Conservation (phyloP, 139 green algal genomes). For the Nannochloris sp. region DNA sequence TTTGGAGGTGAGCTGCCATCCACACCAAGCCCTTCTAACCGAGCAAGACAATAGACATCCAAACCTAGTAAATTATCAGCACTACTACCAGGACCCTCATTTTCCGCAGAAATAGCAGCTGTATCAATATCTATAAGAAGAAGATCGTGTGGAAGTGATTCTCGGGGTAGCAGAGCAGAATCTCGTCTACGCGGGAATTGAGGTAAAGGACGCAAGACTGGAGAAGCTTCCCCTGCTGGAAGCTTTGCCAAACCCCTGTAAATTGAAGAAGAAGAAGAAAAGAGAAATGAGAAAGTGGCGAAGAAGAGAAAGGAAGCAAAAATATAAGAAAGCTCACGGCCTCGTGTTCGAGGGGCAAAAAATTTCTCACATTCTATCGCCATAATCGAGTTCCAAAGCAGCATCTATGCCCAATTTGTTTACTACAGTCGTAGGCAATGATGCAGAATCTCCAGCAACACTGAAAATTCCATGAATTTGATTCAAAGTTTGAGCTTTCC, state of each 20-base stretch:
- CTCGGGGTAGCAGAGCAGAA: not conserved
- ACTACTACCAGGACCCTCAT: not conserved
- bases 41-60: conserved; percentile 20
- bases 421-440: conserved; percentile 22
- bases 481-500: not conserved
- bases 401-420: conserved; percentile 56
- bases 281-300: not conserved
- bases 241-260: conserved; percentile 43
- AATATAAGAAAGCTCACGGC: too few relatives aligned
- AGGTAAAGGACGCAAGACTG: conserved; percentile 44
- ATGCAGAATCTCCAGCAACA: not conserved
- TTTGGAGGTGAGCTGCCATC: not conserved
- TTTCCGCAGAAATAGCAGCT: not conserved
- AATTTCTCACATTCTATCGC: conserved; percentile 39
- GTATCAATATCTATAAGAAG: conserved; percentile 47
- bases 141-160: conserved; percentile 27
- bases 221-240: not conserved
- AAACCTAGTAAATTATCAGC: too few relatives aligned
- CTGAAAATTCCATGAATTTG: not conserved
- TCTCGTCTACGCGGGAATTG: conserved; percentile 19
- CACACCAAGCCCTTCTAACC: not conserved
- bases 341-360: too few relatives aligned
- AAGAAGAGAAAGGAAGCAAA: too few relatives aligned
- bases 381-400: conserved; percentile 61
- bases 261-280: not conserved